phyloP scores from a whole-genome alignment of 306 rosid genomes.

The Potentilla sterilis region DNA sequence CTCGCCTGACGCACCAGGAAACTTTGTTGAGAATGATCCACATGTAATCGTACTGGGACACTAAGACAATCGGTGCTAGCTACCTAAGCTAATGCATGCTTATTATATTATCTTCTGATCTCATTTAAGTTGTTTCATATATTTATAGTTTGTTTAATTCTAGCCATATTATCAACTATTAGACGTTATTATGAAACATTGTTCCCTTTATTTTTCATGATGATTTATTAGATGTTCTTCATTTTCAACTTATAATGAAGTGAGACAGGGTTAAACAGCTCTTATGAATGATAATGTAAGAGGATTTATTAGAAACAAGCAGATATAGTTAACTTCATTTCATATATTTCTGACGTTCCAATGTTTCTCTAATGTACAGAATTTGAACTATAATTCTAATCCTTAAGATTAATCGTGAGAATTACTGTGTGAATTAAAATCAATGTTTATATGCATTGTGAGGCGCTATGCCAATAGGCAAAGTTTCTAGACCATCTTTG shows the following conservation, averaged over 20 bases:
- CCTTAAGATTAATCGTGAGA: not conserved
- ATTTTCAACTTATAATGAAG: not conserved
- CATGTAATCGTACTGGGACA: conserved; percentile 41
- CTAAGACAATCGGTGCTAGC: conserved; percentile 9
- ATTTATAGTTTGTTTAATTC: not conserved
- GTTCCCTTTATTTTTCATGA: not conserved
- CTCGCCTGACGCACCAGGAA: not conserved
- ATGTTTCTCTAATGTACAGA: not conserved
- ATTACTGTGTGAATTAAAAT: not conserved
- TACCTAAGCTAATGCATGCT: not conserved
- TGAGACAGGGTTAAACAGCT: not conserved
- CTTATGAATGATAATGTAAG: not conserved
- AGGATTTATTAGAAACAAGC: not conserved
- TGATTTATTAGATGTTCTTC: not conserved
- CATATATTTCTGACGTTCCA: not conserved
- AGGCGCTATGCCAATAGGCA: not conserved
- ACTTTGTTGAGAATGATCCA: not conserved
- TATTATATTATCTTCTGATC: not conserved
- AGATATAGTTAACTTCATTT: too few species aligned
- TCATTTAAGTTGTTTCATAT: not conserved
- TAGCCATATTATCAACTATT: not conserved
- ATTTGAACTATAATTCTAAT: not conserved
- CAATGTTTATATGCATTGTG: not conserved
- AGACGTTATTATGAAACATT: not conserved
- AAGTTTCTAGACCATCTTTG: not conserved